Evolutionary conservation across 176 grass and related monocot genomes (phyloP).

Genomic region (Phragmites australis): DNA sequence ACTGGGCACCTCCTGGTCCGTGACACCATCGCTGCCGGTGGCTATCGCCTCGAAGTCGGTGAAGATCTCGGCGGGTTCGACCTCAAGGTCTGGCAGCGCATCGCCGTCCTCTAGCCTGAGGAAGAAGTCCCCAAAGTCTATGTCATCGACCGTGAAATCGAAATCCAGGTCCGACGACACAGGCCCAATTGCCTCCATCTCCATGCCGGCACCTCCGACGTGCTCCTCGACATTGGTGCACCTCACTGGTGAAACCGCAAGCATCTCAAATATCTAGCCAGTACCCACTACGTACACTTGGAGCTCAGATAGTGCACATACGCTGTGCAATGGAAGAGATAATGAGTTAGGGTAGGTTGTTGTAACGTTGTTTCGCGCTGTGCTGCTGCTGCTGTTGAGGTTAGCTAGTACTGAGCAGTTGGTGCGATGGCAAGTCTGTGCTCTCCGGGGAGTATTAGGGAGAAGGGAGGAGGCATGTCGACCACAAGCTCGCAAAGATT

Average conservation of each 20-base stretch:
- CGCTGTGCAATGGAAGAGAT: conserved; percentile 11
- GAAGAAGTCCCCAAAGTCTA: conserved; percentile 92
- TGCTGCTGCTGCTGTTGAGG: background rate
- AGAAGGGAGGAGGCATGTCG: conserved; percentile 45
- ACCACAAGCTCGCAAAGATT: conserved; percentile 80
- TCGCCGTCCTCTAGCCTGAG: conserved; percentile 64
- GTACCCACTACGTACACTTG: background rate
- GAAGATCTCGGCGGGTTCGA: conserved; percentile 74
- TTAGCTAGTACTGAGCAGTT: conserved; percentile 23
- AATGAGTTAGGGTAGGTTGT: conserved; percentile 25
- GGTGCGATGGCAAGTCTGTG: conserved; percentile 40
- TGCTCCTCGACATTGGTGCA: conserved; percentile 29
- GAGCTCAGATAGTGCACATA: background rate
- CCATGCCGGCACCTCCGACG: background rate
- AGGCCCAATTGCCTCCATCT: background rate
- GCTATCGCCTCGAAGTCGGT: conserved; percentile 37
- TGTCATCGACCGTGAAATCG: conserved; percentile 67
- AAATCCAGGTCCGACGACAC: conserved; percentile 46
- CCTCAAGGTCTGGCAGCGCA: conserved; percentile 73
- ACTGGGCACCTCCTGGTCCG: conserved; percentile 42
- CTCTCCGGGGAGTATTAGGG: conserved; percentile 44
- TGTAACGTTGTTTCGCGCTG: background rate
- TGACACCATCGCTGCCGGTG: background rate
- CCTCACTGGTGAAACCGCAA: conserved; percentile 50
- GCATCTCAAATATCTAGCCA: conserved; percentile 28